A percentile compares a stretch with the other conserved stretches of the same genome.
phyloP scores from a whole-genome alignment of 805 yeast species.

The Saccharomyces jurei region DNA sequence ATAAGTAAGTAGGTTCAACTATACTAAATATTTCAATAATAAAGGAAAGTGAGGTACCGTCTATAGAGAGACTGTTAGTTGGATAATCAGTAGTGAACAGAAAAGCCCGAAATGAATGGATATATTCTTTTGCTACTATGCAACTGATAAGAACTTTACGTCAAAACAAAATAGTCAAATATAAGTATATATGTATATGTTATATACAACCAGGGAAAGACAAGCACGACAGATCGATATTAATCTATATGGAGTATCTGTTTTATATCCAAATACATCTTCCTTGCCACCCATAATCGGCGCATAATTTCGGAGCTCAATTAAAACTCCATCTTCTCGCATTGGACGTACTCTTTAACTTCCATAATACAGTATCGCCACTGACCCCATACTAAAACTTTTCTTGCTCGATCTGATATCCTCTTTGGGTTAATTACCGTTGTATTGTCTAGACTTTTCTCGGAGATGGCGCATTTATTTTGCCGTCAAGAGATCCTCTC shows the following conservation, averaged over 20 bases:
- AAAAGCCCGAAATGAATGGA: slow-evolving; percentile 5
- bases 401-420: not conserved
- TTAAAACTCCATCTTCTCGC: not conserved
- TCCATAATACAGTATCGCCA: not conserved
- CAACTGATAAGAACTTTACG: not conserved
- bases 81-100: slow-evolving; percentile 4
- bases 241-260: not conserved
- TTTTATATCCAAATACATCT: not conserved
- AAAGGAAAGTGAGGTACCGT: slow-evolving; percentile 6
- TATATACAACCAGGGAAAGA: not conserved
- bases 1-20: not conserved
- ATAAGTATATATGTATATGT: not conserved
- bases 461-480: not conserved
- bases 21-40: not conserved
- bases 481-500: not conserved
- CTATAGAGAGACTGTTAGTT: not conserved
- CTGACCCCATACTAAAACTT: no score
- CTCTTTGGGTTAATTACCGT: not conserved
- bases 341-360: not conserved
- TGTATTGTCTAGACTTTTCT: not conserved
- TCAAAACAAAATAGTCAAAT: not conserved
- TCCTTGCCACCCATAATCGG: not conserved
- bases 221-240: not conserved
- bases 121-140: not conserved
- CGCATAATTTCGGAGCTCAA: not conserved